A percentile compares a stretch with the other conserved stretches of the same genome.
Conservation (phyloP, 2,329 filamentous ascomycete species). For the Sphaerulina musiva region DNA sequence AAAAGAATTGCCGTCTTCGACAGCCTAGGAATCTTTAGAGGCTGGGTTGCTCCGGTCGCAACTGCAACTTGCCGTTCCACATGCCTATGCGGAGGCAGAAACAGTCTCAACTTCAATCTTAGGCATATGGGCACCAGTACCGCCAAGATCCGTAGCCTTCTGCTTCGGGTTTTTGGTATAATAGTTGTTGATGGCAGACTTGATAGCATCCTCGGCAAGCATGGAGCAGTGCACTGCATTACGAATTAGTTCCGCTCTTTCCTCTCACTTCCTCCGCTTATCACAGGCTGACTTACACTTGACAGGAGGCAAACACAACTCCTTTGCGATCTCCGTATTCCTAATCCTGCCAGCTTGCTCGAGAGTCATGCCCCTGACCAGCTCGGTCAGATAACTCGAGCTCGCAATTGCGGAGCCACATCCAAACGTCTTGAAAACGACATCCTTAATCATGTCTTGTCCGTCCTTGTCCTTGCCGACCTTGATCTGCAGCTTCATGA, state of each 20-base stretch:
- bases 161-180: constrained; percentile 82
- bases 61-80: constrained; percentile 1
- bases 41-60: background rate
- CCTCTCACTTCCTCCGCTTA: background rate
- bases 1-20: background rate
- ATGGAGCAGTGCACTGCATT: constrained; percentile 79
- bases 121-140: constrained; percentile 63
- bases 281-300: constrained; percentile 58
- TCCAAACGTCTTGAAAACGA: constrained; percentile 97
- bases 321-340: constrained; percentile 98
- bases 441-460: constrained; percentile 82
- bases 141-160: constrained; percentile 66
- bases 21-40: background rate
- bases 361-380: constrained; percentile 91
- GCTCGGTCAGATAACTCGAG: constrained; percentile 87
- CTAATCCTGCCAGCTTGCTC: constrained; percentile 88
- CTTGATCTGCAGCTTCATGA: constrained; percentile 90
- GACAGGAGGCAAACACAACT: constrained; percentile 80
- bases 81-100: constrained; percentile 9
- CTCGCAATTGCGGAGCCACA: constrained; percentile 92
- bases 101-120: constrained; percentile 57
- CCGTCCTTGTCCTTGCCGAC: constrained; percentile 82
- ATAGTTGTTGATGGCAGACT: constrained; percentile 84
- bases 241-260: background rate
- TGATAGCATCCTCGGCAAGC: constrained; percentile 88